Percentiles rank a stretch among this genome's conserved stretches.
These are phyloP conservation scores for Breynia disticha DNA, from an alignment of 441 rosid species.

Conservation along the genomic window DNA sequence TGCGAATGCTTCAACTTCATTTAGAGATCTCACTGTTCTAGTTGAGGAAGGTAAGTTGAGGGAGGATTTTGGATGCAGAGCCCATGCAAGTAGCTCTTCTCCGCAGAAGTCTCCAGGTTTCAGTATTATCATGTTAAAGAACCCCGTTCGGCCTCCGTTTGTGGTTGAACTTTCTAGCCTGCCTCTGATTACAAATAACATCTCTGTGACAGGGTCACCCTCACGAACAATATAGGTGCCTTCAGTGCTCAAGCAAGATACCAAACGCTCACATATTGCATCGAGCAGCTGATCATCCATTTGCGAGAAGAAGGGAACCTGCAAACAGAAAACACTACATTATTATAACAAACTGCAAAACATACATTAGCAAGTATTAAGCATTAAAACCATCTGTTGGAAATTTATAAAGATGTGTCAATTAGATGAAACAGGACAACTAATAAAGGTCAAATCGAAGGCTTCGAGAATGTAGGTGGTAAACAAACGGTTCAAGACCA, in stretches of 20 bases:
- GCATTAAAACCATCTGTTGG: too few species aligned
- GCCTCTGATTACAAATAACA: slow-evolving; percentile 83
- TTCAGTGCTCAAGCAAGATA: slow-evolving; percentile 68
- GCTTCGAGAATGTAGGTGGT: too few species aligned
- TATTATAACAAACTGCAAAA: not conserved
- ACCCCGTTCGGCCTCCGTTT: slow-evolving; percentile 90
- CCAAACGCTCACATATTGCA: slow-evolving; percentile 79
- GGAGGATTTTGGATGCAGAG: slow-evolving; percentile 72
- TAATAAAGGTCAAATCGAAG: too few species aligned
- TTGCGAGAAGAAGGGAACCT: slow-evolving; percentile 96
- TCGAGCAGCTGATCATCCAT: slow-evolving; percentile 91
- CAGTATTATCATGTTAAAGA: slow-evolving; percentile 64
- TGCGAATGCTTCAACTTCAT: slow-evolving; percentile 86
- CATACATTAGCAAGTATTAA: not conserved
- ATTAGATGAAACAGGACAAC: too few species aligned
- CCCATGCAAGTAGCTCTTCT: slow-evolving; percentile 89
- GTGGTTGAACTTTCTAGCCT: slow-evolving; percentile 86
- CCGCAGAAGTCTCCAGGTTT: slow-evolving; percentile 91
- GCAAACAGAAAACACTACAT: slow-evolving; percentile 13
- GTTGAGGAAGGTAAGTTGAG: slow-evolving; percentile 82
- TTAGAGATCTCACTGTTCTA: slow-evolving; percentile 70
- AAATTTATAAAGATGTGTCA: too few species aligned
- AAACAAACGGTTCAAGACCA: too few species aligned
- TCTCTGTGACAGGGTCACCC: slow-evolving; percentile 81
- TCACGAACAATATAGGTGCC: slow-evolving; percentile 81